Percentiles rank a stretch among this genome's conserved stretches.
Evolutionary conservation across 164 flowering plant genomes (phyloP).

Genomic region (Nymphaea thermarum): DNA sequence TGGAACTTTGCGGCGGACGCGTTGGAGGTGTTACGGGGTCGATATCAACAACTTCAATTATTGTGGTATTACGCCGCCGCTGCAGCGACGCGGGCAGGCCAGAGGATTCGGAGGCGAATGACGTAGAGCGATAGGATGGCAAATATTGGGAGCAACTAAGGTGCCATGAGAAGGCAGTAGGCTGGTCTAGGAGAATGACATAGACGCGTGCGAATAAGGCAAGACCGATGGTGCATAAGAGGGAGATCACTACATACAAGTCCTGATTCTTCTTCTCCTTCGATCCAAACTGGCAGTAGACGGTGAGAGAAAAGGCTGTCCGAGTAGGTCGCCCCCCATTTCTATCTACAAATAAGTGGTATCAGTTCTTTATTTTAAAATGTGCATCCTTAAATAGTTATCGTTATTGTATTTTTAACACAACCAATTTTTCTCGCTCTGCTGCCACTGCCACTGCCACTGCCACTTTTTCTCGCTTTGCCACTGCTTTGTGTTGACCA

Average conservation of each 20-base stretch:
- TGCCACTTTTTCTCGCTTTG: too few relatives aligned
- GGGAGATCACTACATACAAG: background rate
- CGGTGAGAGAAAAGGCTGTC: background rate
- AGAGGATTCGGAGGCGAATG: too few relatives aligned
- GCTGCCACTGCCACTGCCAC: too few relatives aligned
- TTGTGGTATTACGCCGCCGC: too few relatives aligned
- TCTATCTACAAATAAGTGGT: background rate
- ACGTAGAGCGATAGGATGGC: background rate
- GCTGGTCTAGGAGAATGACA: background rate
- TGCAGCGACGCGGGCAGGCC: too few relatives aligned
- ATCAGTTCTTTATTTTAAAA: too few relatives aligned
- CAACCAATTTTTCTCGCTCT: too few relatives aligned
- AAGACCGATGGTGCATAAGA: background rate
- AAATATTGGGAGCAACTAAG: background rate
- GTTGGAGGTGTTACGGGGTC: background rate
- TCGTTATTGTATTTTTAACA: too few relatives aligned
- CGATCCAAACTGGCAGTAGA: background rate
- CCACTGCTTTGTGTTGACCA: too few relatives aligned
- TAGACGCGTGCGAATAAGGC: background rate
- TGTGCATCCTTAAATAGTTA: too few relatives aligned
- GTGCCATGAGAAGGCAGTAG: background rate
- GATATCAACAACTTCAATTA: background rate
- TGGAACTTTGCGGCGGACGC: background rate
- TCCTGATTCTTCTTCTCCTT: background rate
- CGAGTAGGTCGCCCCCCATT: background rate